Base-by-base conservation (phyloP, 108 stramenopile genomes). In the Conticribra weissflogii region DNA sequence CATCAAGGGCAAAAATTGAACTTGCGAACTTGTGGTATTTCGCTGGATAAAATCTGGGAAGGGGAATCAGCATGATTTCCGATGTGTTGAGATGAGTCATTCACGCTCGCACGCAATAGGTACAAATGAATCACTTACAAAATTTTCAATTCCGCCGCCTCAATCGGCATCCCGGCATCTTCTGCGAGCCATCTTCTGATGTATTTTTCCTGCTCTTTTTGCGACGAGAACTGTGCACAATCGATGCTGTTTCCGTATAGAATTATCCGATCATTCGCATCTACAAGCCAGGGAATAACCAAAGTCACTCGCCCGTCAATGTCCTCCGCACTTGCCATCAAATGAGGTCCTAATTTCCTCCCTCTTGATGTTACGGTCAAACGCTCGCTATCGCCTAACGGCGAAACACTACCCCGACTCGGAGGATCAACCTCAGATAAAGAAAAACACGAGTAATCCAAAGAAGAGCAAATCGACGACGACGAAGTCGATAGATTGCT, bases 1-100 rank as follows among this genome's bases (percentile, higher is more conserved):
- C 91, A 15, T 88, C 88, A 62, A 90, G 83, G 49, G 86, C 83
- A 73, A 88, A 93, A 49, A 93, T 88, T 52, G 79, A 83, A 24
- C 79, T 79, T 50, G 83, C 67, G 15, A 41, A 60, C 25, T 59
- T 52, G 32, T 88, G 82, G 59, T 85, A 88, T 52, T 68, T 48
- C 0, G 86, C 90, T 30, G 78, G 70, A 59, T 91, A 94, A 31
- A 69, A 83, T 27, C 46, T 67, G 17, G 1, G 49, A 1, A 24
- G 0, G 57, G 49, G 15, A 30, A 59, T n/a, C 22, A 57, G 27
- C 18, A 69, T 2, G 12, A 27, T 60, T 19, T 28, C 46, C 54
- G 36, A 21, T n/a, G 12, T 71, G 25, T 23, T 55, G 29, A 19
- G 23, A 27, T 14, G 67, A 62, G 53, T 36, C 31, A 46, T 79